Base-by-base conservation (phyloP, 192 early-diverging fungal species). In the Entomortierella beljakovae region DNA sequence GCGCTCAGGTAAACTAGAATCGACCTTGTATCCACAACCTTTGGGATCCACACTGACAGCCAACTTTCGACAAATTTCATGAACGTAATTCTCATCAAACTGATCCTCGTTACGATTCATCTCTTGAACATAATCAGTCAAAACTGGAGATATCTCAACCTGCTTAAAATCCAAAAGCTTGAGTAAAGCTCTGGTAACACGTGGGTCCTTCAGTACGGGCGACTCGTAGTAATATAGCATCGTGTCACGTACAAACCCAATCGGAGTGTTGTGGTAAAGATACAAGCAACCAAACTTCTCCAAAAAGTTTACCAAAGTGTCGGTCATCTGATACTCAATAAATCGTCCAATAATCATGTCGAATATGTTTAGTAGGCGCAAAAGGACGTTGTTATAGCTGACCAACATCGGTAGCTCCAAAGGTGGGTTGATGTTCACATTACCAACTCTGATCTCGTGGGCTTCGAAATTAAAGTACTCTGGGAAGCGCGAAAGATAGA, bases 381-480 rank as follows among this genome's bases (percentile, higher is more conserved):
- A 80, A 46, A 94, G 87, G 8, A 81, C 76, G 57, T 88, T 93
- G 31, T 91, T 91, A 68, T 90, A 93, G 84, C 87, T 91, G 51
- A 92, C 88, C 23, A 92, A 88, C 80, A 94, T 84, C 2, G 83
- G 79, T 38, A 83, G 77, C 35, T 86, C 83, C 2, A 84, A 72
- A 18, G 90, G 88, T 31, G 91, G 90, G 18, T 92, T 84, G 53
- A 92, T 71, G 4, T 81, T 28, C 16, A 68, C 56, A n/a, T 58
- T 69, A 13, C 70, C 71, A 28, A 61, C 67, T 34, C 75, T 84
- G 62, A 87, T 86, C 37, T 88, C 86, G 60, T 83, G 86, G 1
- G 88, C 91, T 56, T 94, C 93, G 70, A 90, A 90, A 71, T 91
- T 88, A 70, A 89, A 90, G 70, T 85, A 92, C 70, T 94, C 93